Percentiles rank a stretch among this genome's conserved stretches.
phyloP scores from a whole-genome alignment of 257 asterid genomes.

The Jacaranda mimosifolia region DNA sequence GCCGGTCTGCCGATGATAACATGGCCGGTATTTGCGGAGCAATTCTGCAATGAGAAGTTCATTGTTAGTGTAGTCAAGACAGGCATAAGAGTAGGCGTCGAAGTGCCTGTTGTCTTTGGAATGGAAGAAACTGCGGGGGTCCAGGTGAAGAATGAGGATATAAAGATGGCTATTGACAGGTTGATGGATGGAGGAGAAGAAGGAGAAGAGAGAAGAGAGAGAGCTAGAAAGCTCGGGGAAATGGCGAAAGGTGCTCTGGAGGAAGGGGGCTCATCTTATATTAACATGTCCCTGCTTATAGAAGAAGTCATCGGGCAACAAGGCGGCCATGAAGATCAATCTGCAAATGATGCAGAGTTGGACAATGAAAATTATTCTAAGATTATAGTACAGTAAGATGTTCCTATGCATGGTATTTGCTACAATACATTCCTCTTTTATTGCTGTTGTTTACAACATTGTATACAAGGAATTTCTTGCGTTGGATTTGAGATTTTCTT shows the following conservation, averaged over 20 bases:
- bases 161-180: constrained; percentile 28
- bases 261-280: constrained; percentile 50
- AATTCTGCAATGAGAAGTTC: constrained; percentile 68
- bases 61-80: constrained; percentile 47
- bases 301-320: constrained; percentile 42
- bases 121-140: constrained; percentile 49
- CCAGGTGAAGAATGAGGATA: constrained; percentile 38
- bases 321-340: constrained; percentile 17
- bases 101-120: constrained; percentile 46
- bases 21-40: constrained; percentile 67
- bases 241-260: constrained; percentile 48
- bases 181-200: constrained; percentile 54
- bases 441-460: background rate
- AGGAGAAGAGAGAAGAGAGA: constrained; percentile 46
- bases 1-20: constrained; percentile 66
- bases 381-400: constrained; percentile 7
- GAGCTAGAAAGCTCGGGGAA: constrained; percentile 49
- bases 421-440: background rate
- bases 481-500: background rate
- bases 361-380: constrained; percentile 9
- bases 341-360: background rate
- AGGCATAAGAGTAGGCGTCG: constrained; percentile 59
- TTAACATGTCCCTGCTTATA: constrained; percentile 40
- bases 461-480: background rate
- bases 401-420: background rate